Percentiles rank a stretch among this genome's conserved stretches.
Evolutionary conservation across 2,329 filamentous ascomycete species (phyloP).

Genomic region (Tolypocladium nubicola): DNA sequence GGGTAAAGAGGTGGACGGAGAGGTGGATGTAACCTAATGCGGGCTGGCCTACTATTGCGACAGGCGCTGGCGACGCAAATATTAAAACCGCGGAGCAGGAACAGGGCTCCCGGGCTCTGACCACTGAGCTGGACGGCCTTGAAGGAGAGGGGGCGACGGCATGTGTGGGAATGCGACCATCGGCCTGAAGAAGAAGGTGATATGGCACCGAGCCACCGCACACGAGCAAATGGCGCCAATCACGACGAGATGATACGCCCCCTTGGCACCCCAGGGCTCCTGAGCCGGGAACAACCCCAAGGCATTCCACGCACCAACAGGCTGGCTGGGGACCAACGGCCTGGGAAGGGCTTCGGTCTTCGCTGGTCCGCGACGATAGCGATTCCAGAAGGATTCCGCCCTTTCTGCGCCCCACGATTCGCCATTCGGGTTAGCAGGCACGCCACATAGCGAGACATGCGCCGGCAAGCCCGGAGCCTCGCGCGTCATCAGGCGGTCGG

Average conservation of each 20-base stretch:
- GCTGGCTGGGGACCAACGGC: conserved; percentile 4
- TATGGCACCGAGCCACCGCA: conserved; percentile 19
- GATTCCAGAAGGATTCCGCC: conserved; percentile 19
- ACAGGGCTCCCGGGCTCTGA: conserved; percentile 7
- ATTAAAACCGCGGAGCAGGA: conserved; percentile 5
- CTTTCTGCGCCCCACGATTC: conserved; percentile 2
- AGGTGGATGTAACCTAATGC: conserved; percentile 12
- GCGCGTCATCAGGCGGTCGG: conserved; percentile 1
- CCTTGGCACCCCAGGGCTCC: conserved; percentile 9
- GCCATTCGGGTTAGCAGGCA: neutral
- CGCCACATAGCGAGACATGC: neutral
- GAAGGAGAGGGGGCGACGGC: conserved; percentile 10
- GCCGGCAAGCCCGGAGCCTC: conserved; percentile 10
- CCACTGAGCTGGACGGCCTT: conserved; percentile 14
- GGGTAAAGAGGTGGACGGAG: conserved; percentile 5
- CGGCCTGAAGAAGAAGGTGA: conserved; percentile 25
- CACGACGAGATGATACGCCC: conserved; percentile 15
- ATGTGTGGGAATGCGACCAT: conserved; percentile 22
- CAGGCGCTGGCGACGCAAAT: conserved; percentile 8
- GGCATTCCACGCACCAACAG: conserved; percentile 10
- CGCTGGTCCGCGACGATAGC: conserved; percentile 6
- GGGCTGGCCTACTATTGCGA: conserved; percentile 9
- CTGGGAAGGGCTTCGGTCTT: neutral
- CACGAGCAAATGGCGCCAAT: conserved; percentile 18
- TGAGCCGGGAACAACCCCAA: neutral